Percentiles rank a stretch among this genome's conserved stretches.
Conservation (phyloP, 1,284 basidiomycete genomes). For the Hypsizygus ulmarius region DNA sequence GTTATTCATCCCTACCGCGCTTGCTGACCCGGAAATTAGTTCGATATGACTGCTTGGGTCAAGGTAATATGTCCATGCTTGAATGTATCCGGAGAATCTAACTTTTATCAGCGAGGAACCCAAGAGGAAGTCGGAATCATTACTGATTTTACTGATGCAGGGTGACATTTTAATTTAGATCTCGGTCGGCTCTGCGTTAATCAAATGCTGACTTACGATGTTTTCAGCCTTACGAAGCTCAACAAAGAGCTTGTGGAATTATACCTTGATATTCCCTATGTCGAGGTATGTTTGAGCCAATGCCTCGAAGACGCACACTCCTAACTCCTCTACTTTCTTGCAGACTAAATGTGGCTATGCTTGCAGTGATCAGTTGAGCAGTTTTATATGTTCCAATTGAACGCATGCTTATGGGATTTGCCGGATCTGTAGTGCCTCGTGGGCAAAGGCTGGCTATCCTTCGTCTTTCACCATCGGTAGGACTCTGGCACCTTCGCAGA, state of each 20-base stretch:
- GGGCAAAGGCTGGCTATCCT: slow-evolving; percentile 83
- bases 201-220: slow-evolving; percentile 15
- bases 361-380: slow-evolving; percentile 82
- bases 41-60: slow-evolving; percentile 97
- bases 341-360: slow-evolving; percentile 90
- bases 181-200: slow-evolving; percentile 18
- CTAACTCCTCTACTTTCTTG: slow-evolving; percentile 14
- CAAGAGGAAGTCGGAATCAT: slow-evolving; percentile 89
- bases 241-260: slow-evolving; percentile 74
- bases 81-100: slow-evolving; percentile 12
- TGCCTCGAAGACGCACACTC: not conserved
- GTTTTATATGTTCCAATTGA: slow-evolving; percentile 27
- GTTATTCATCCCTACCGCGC: slow-evolving; percentile 4
- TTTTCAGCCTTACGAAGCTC: slow-evolving; percentile 69
- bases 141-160: slow-evolving; percentile 79
- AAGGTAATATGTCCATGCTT: slow-evolving; percentile 45
- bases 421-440: slow-evolving; percentile 62
- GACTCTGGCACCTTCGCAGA: slow-evolving; percentile 22
- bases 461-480: slow-evolving; percentile 81
- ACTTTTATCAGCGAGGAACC: slow-evolving; percentile 59
- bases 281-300: slow-evolving; percentile 39
- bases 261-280: slow-evolving; percentile 80
- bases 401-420: slow-evolving; percentile 26
- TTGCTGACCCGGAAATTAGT: slow-evolving; percentile 41
- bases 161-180: slow-evolving; percentile 29